Evolutionary conservation across 495 filamentous ascomycete species (phyloP).

Genomic region (Penicillium tannophilum): DNA sequence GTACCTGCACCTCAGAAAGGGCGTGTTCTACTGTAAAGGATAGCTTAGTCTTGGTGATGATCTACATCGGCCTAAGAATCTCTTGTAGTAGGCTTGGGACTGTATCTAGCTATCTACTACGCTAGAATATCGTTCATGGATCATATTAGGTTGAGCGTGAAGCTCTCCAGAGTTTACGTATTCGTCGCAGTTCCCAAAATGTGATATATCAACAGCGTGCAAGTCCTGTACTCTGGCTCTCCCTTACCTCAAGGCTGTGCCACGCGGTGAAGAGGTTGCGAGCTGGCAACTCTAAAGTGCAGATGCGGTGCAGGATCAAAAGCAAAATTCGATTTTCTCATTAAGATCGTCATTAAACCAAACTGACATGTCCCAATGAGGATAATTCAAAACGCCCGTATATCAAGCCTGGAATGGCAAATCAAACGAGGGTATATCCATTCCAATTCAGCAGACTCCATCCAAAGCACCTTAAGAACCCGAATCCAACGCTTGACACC

Average conservation of each 20-base stretch:
- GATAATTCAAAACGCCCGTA: conserved; percentile 7
- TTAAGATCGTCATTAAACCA: conserved; percentile 7
- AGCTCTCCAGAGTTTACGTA: too few relatives aligned
- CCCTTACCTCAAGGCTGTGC: not conserved
- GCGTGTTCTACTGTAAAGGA: not conserved
- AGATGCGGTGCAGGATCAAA: not conserved
- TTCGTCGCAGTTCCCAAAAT: not conserved
- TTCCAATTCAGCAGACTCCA: conserved; percentile 8
- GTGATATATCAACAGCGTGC: not conserved
- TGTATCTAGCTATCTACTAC: too few relatives aligned
- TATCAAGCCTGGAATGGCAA: conserved; percentile 11
- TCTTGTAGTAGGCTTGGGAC: too few relatives aligned
- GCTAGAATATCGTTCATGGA: too few relatives aligned
- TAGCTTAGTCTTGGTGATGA: too few relatives aligned
- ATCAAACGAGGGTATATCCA: conserved; percentile 25
- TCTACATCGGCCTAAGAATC: too few relatives aligned
- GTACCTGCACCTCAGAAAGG: not conserved
- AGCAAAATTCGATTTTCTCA: not conserved
- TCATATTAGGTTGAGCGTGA: too few relatives aligned
- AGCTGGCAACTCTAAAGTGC: conserved; percentile 4
- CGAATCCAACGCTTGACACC: conserved; percentile 10
- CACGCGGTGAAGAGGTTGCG: conserved; percentile 13
- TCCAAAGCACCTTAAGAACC: conserved; percentile 1
- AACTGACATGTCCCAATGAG: not conserved
- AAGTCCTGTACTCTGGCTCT: not conserved